Evolutionary conservation across 768 basidiomycete genomes (phyloP).

Genomic region (Hericium erinaceus): DNA sequence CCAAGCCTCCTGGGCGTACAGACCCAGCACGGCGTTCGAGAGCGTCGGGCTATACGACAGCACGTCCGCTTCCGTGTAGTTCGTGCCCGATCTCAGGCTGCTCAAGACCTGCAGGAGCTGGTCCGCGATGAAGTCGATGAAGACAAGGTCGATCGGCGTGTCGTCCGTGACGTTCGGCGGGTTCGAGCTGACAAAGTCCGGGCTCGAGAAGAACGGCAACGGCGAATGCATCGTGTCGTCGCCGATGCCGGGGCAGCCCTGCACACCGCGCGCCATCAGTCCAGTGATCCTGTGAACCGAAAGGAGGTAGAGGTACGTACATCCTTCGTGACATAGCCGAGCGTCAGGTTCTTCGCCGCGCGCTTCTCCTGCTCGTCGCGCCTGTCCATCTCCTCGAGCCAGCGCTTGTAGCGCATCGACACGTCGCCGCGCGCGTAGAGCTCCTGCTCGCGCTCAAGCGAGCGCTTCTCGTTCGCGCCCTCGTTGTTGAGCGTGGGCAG

Average conservation of each 20-base stretch:
- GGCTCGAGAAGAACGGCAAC: slow-evolving; percentile 42
- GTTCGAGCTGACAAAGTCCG: slow-evolving; percentile 50
- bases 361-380: slow-evolving; percentile 28
- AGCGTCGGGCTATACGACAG: slow-evolving; percentile 42
- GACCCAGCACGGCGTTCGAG: slow-evolving; percentile 41
- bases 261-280: neutral
- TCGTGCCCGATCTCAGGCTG: slow-evolving; percentile 35
- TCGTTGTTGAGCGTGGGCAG: slow-evolving; percentile 42
- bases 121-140: slow-evolving; percentile 56
- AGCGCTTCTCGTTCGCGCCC: slow-evolving; percentile 28
- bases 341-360: slow-evolving; percentile 42
- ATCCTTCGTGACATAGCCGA: slow-evolving; percentile 71
- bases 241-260: slow-evolving; percentile 67
- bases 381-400: slow-evolving; percentile 51
- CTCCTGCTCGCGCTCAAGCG: slow-evolving; percentile 27
- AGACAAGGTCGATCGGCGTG: slow-evolving; percentile 62
- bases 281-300: neutral
- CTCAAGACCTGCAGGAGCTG: slow-evolving; percentile 50
- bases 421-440: slow-evolving; percentile 42
- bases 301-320: slow-evolving; percentile 26
- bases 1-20: slow-evolving; percentile 41
- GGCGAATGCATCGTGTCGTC: slow-evolving; percentile 65
- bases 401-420: slow-evolving; percentile 38
- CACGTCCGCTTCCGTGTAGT: slow-evolving; percentile 45
- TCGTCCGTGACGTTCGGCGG: slow-evolving; percentile 40